Base-by-base conservation (phyloP, 371 early-diverging fungal genomes). In the Mycotypha africana region DNA sequence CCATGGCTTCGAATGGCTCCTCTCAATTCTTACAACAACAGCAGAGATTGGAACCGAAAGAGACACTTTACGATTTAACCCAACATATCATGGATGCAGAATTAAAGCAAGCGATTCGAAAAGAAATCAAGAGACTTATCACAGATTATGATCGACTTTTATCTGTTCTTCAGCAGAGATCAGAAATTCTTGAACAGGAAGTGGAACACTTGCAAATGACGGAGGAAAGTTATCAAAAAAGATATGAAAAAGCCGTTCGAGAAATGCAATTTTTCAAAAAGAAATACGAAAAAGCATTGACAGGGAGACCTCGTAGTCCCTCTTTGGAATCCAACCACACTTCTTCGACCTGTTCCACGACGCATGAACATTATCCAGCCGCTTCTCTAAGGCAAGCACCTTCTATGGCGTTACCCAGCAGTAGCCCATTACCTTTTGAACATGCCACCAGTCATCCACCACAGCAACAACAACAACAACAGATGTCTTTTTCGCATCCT, bases 231-330 rank as follows among this genome's bases (percentile, higher is more conserved):
- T 50, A 58, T 35, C 66, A 65, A 14, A 44, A 55, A 4, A 49
- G 67, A 22, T 68, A 72, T 31, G 73, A 72, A 39, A 72, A 72
- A 25, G 73, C 73, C 3, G 73, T 72, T 8, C 59, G 73, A 5
- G 73, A 72, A 38, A 65, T 68, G 62, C 73, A 72, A 40, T 72
- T 72, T 28, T 68, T 62, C 22, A 62, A 60, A 30, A 72, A 61
- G 37, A 60, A 63, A 42, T 61, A 61, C 16, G 73, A 72, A 8
- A 50, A 55, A 22, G 47, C 51, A 8, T 36, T 22, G 1, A 58
- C 62, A 43, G 34, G 45, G 15, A 60, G 59, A 38, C 59, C 51
- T 20, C 45, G 62, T 15, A 58, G 62, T 22, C 50, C 56, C 1
- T 66, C 66, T 3, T 41, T 62, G 24, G 66, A 66, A 14, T 58